A percentile compares a stretch with the other conserved stretches of the same genome.
Conservation (phyloP, 257 asterid species). For the Misopates orontium region DNA sequence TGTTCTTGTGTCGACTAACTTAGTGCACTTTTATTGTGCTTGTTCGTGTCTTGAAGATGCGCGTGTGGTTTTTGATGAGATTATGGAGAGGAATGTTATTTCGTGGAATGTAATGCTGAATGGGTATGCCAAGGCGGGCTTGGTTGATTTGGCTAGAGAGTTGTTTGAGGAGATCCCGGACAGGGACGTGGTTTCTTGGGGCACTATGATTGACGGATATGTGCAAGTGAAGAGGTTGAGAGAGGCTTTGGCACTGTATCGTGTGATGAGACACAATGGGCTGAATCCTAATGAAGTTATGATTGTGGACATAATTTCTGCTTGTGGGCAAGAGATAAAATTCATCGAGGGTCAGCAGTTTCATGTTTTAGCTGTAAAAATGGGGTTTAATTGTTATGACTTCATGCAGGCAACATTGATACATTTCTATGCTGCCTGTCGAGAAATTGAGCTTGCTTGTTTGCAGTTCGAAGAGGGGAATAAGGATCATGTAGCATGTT, state of each 20-base stretch:
- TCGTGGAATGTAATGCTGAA: slow-evolving; percentile 91
- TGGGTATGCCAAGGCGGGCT: slow-evolving; percentile 74
- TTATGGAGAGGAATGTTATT: slow-evolving; percentile 64
- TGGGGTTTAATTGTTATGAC: slow-evolving; percentile 52
- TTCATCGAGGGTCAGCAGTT: slow-evolving; percentile 69
- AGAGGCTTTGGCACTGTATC: slow-evolving; percentile 58
- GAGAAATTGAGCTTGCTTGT: slow-evolving; percentile 50
- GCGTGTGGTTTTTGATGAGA: slow-evolving; percentile 45
- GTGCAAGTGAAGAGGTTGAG: slow-evolving; percentile 55
- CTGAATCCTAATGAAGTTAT: slow-evolving; percentile 66
- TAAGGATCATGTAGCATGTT: slow-evolving; percentile 67
- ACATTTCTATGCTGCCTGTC: slow-evolving; percentile 71
- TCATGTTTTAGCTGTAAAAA: slow-evolving; percentile 55
- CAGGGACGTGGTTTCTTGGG: slow-evolving; percentile 90
- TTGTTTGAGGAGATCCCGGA: slow-evolving; percentile 59
- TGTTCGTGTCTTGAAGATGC: slow-evolving; percentile 51
- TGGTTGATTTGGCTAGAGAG: slow-evolving; percentile 50
- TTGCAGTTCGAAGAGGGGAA: slow-evolving; percentile 71
- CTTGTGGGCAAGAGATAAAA: slow-evolving; percentile 53
- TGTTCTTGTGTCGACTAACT: slow-evolving; percentile 69
- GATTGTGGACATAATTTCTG: slow-evolving; percentile 77
- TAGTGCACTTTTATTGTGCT: slow-evolving; percentile 60
- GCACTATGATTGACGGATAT: slow-evolving; percentile 76
- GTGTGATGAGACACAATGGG: slow-evolving; percentile 60
- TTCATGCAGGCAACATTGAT: slow-evolving; percentile 72